These are phyloP conservation scores for Silybum marianum DNA, from an alignment of 129 eudicot genomes.

Conservation along the genomic window DNA sequence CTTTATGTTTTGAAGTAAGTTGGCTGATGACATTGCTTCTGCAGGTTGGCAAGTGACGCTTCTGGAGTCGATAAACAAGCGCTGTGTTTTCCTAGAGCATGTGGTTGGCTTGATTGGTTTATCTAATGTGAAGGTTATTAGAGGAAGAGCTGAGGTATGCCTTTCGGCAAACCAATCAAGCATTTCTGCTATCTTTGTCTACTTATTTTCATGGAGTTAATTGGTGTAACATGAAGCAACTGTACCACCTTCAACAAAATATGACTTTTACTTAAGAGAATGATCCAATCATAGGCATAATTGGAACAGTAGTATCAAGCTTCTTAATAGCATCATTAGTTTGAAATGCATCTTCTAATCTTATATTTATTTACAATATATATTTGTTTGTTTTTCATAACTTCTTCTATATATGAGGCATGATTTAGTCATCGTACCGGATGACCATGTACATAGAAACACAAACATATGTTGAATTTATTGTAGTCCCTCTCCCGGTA, in stretches of 20 bases:
- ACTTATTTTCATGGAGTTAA: background rate
- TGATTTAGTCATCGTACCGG: background rate
- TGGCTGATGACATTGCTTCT: constrained; percentile 17
- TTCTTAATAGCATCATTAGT: background rate
- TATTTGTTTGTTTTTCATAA: background rate
- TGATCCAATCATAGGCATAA: background rate
- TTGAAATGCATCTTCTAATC: background rate
- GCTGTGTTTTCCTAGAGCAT: constrained; percentile 78
- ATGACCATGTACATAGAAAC: background rate
- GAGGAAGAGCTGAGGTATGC: constrained; percentile 92
- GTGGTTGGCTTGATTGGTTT: constrained; percentile 63
- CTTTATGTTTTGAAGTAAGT: background rate
- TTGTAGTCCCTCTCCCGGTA: constrained; percentile 1
- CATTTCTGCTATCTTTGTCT: constrained; percentile 4
- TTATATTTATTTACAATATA: constrained; percentile 8
- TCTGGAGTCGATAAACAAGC: constrained; percentile 80
- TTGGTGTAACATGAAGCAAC: constrained; percentile 14
- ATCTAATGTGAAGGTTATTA: constrained; percentile 69
- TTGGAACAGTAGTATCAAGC: background rate
- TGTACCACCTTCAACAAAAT: background rate
- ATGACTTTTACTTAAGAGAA: background rate
- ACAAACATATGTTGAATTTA: constrained; percentile 2
- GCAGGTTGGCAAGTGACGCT: constrained; percentile 86
- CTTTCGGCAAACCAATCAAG: constrained; percentile 7
- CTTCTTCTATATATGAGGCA: constrained; percentile 6